These are phyloP conservation scores for Emmonsiellopsis sp. DNA, from an alignment of 2,329 filamentous ascomycete species.

Conservation along the genomic window DNA sequence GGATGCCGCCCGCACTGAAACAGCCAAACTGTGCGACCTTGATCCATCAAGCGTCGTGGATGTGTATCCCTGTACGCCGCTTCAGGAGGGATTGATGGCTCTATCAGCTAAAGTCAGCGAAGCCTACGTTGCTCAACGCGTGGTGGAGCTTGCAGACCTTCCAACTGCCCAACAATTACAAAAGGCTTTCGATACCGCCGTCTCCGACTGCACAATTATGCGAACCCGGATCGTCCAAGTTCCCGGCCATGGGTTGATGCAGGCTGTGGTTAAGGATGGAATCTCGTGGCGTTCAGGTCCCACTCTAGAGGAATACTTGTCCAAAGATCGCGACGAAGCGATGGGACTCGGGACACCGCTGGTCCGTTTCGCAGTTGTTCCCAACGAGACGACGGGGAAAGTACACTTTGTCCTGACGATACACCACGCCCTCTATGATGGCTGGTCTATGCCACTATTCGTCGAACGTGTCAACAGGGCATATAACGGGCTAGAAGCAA, in stretches of 20 bases:
- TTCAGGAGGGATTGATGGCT: conserved; percentile 34
- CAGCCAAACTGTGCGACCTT: conserved; percentile 12
- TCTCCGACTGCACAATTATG: conserved; percentile 29
- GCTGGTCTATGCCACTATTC: conserved; percentile 27
- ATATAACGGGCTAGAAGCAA: conserved; percentile 13
- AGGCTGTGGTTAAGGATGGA: conserved; percentile 18
- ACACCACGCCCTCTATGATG: conserved; percentile 35
- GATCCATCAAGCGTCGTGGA: conserved; percentile 17
- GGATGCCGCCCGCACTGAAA: conserved; percentile 4
- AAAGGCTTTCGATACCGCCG: conserved; percentile 28
- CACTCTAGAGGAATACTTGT: conserved; percentile 12
- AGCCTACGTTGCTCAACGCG: conserved; percentile 32
- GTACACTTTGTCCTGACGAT: conserved; percentile 23
- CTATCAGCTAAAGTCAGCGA: conserved; percentile 29
- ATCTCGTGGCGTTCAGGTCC: conserved; percentile 15
- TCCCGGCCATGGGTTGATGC: conserved; percentile 10
- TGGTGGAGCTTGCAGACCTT: conserved; percentile 18
- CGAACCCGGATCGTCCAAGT: conserved; percentile 30
- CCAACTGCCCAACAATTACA: conserved; percentile 24
- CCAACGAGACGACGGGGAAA: conserved; percentile 2
- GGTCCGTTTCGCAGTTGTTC: conserved; percentile 14
- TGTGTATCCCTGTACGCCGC: conserved; percentile 24
- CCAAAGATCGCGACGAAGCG: conserved; percentile 9
- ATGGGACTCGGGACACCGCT: conserved; percentile 18
- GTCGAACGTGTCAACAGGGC: conserved; percentile 21